Evolutionary conservation across 257 asterid genomes (phyloP).

Genomic region (Ilex aquifolium): DNA sequence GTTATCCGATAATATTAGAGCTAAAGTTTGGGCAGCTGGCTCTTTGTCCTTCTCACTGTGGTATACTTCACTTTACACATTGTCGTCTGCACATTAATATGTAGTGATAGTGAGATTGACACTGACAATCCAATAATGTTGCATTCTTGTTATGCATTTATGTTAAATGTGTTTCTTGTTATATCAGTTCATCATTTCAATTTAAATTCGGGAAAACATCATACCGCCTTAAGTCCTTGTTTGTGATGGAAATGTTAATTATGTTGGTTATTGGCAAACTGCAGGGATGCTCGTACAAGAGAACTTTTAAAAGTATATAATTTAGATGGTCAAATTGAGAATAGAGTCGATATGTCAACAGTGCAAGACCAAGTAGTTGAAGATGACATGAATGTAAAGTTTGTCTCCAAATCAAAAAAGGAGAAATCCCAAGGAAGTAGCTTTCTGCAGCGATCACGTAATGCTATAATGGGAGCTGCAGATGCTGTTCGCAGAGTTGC

Average conservation of each 20-base stretch:
- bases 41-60: slow-evolving; percentile 78
- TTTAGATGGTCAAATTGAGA: slow-evolving; percentile 82
- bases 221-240: not conserved
- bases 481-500: slow-evolving; percentile 97
- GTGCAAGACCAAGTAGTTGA: slow-evolving; percentile 63
- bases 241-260: too few species aligned
- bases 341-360: slow-evolving; percentile 52
- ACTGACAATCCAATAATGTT: not conserved
- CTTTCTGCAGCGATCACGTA: slow-evolving; percentile 85
- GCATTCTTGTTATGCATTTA: not conserved
- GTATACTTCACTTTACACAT: slow-evolving; percentile 26
- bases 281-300: slow-evolving; percentile 92
- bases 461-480: slow-evolving; percentile 95
- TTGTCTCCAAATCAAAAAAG: slow-evolving; percentile 70
- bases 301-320: slow-evolving; percentile 80
- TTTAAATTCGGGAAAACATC: not conserved
- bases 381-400: slow-evolving; percentile 67
- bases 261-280: slow-evolving; percentile 14
- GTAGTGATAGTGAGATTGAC: not conserved
- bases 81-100: not conserved
- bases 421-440: slow-evolving; percentile 69
- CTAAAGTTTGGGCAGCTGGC: slow-evolving; percentile 80
- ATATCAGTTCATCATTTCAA: not conserved
- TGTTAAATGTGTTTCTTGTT: not conserved
- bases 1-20: slow-evolving; percentile 57